Evolutionary conservation across 305 asterid species (phyloP).

Genomic region (Fraxinus floribunda): DNA sequence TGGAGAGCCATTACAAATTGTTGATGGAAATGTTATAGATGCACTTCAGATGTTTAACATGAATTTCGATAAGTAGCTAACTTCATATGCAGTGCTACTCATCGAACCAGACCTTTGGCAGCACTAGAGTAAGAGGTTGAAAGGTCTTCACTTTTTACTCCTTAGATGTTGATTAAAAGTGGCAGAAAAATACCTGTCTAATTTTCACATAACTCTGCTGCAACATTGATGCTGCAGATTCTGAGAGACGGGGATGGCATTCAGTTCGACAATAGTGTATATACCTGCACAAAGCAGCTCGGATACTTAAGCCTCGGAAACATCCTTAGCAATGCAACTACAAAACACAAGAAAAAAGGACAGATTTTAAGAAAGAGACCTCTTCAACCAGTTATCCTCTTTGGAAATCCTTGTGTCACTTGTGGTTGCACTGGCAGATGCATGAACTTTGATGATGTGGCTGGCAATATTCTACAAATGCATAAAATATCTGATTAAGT

Average conservation of each 20-base stretch:
- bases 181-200: constrained; percentile 67
- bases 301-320: constrained; percentile 24
- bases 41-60: not conserved
- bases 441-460: constrained; percentile 83
- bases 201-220: constrained; percentile 84
- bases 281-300: constrained; percentile 52
- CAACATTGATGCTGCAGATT: constrained; percentile 75
- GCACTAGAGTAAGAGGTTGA: not conserved
- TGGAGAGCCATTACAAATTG: not conserved
- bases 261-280: constrained; percentile 80
- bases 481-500: constrained; percentile 20
- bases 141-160: not conserved
- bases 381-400: constrained; percentile 93
- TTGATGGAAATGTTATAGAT: not conserved
- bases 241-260: constrained; percentile 94
- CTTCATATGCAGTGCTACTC: not conserved
- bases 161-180: not conserved
- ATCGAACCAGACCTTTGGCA: not conserved
- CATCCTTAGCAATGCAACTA: not conserved
- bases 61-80: not conserved
- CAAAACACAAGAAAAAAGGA: constrained; percentile 1
- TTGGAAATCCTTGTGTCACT: constrained; percentile 58
- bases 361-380: constrained; percentile 38
- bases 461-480: constrained; percentile 76
- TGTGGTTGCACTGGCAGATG: constrained; percentile 77